Conservation (phyloP, 176 grass and related monocot genomes). For the Oryza australiensis region DNA sequence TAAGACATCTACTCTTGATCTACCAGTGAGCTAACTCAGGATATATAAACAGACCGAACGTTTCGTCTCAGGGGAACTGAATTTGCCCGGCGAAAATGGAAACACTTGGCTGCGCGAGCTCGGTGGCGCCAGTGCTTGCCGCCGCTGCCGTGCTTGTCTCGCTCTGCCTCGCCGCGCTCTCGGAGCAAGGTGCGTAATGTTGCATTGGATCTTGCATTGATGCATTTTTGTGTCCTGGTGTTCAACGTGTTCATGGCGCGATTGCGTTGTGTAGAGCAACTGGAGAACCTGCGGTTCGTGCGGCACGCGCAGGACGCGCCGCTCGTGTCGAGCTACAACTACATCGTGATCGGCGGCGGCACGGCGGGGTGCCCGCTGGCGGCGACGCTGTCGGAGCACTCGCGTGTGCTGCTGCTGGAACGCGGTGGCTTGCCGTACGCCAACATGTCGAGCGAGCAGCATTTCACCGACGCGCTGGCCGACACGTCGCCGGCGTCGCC, state of each 20-base stretch:
- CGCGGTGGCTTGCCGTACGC: constrained; percentile 43
- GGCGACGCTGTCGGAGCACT: constrained; percentile 48
- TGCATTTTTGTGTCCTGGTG: neutral
- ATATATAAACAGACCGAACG: constrained; percentile 41
- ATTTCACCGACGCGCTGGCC: constrained; percentile 38
- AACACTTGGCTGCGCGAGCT: neutral
- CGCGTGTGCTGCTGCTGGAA: constrained; percentile 47
- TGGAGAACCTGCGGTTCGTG: constrained; percentile 24
- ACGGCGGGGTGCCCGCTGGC: constrained; percentile 67
- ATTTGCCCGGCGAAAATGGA: constrained; percentile 34
- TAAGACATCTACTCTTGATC: constrained; percentile 37
- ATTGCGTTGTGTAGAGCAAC: neutral
- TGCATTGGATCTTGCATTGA: neutral
- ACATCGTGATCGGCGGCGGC: constrained; percentile 76
- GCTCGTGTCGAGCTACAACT: constrained; percentile 44
- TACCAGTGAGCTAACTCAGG: constrained; percentile 37
- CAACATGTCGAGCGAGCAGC: constrained; percentile 29
- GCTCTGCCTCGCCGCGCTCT: neutral
- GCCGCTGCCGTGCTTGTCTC: neutral
- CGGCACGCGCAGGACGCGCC: constrained; percentile 36
- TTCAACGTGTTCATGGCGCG: neutral
- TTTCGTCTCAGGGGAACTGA: constrained; percentile 17
- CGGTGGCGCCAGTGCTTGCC: neutral
- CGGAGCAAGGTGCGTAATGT: neutral
- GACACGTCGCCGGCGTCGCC: constrained; percentile 32